These are phyloP conservation scores for Candida palmyrensis DNA, from an alignment of 805 yeast species.

Conservation along the genomic window DNA sequence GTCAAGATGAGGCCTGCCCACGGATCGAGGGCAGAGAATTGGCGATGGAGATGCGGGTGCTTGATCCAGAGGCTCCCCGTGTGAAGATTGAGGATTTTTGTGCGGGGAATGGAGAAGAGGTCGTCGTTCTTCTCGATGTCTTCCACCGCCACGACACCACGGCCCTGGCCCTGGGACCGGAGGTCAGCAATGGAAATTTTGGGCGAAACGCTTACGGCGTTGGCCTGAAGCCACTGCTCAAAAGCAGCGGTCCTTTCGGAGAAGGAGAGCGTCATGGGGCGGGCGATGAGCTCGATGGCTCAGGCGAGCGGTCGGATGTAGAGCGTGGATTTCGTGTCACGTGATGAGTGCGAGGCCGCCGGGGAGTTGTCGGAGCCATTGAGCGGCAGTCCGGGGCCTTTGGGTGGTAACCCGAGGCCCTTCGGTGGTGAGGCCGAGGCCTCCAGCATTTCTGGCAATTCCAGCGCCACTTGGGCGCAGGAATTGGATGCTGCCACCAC, in stretches of 20 bases:
- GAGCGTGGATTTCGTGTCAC: neutral
- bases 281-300: too few species aligned
- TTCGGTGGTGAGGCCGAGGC: too few species aligned
- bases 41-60: slow-evolving; percentile 23
- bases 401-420: too few species aligned
- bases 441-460: too few species aligned
- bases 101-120: slow-evolving; percentile 66
- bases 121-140: slow-evolving; percentile 59
- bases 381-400: too few species aligned
- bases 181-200: slow-evolving; percentile 60
- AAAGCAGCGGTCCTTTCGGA: slow-evolving; percentile 16
- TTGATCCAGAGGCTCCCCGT: slow-evolving; percentile 43
- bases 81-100: slow-evolving; percentile 48
- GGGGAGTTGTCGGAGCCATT: too few species aligned
- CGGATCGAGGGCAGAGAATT: slow-evolving; percentile 43
- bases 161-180: slow-evolving; percentile 58
- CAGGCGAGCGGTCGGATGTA: neutral
- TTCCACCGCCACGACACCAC: slow-evolving; percentile 65
- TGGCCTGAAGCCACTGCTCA: slow-evolving; percentile 20
- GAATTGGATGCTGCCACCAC: neutral
- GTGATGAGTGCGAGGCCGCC: too few species aligned
- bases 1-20: slow-evolving; percentile 79
- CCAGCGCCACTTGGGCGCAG: neutral
- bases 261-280: slow-evolving; percentile 6
- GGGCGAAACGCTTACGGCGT: slow-evolving; percentile 45